A percentile compares a stretch with the other conserved stretches of the same genome.
phyloP scores from a whole-genome alignment of 1,284 basidiomycete genomes.

The Pisolithus thermaeus region DNA sequence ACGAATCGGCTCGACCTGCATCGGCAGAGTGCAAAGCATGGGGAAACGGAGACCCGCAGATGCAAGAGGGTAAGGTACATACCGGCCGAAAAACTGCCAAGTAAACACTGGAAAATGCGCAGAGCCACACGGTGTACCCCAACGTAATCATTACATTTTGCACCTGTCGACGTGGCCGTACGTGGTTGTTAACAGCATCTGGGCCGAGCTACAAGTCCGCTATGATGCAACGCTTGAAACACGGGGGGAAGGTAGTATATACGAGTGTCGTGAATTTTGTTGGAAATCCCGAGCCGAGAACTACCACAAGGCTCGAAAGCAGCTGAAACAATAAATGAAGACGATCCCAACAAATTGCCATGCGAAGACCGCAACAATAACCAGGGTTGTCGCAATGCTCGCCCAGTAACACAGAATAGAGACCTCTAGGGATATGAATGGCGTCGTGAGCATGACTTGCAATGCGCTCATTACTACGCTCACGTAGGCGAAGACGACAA shows the following conservation, averaged over 20 bases:
- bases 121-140: conserved; percentile 12
- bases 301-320: neutral
- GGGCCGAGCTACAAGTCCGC: no score
- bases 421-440: neutral
- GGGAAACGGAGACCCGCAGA: conserved; percentile 21
- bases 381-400: neutral
- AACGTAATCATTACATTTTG: no score
- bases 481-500: conserved; percentile 3
- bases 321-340: neutral
- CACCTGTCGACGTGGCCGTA: no score
- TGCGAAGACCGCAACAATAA: neutral
- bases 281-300: neutral
- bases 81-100: conserved; percentile 42
- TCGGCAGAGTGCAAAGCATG: conserved; percentile 22
- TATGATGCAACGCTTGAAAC: no score
- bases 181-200: no score
- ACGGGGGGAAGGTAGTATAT: neutral
- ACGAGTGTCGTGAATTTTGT: neutral
- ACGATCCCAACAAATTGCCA: neutral
- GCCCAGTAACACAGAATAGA: conserved; percentile 2
- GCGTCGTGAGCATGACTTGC: conserved; percentile 3
- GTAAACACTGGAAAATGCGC: conserved; percentile 41
- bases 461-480: conserved; percentile 2
- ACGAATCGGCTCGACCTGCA: neutral
- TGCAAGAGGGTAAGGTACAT: conserved; percentile 37